Conservation (phyloP, 805 yeast species). For the Saturnispora zaruensis region DNA sequence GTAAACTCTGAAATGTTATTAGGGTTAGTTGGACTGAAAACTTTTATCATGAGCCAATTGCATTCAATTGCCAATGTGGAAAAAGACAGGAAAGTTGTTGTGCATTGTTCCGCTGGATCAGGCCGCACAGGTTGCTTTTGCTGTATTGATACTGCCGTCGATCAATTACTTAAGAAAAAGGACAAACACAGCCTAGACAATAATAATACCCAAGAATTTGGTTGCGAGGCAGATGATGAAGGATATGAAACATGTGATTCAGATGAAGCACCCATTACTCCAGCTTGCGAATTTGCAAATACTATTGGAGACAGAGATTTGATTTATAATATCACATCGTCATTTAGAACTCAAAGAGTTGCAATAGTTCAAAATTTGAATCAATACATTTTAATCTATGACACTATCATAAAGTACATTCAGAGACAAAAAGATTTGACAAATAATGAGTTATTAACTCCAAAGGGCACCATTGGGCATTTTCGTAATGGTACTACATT, state of each 20-base stretch:
- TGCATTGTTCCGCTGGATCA: constrained; percentile 96
- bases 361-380: constrained; percentile 53
- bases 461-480: not conserved
- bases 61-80: constrained; percentile 5
- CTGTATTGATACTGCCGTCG: constrained; percentile 53
- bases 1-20: constrained; percentile 49
- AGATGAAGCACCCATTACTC: constrained; percentile 3
- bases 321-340: constrained; percentile 38
- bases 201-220: not conserved
- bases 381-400: constrained; percentile 46
- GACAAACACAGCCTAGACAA: constrained; percentile 9
- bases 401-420: constrained; percentile 27
- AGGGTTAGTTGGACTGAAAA: constrained; percentile 37
- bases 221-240: constrained; percentile 11
- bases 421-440: constrained; percentile 12
- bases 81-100: constrained; percentile 43
- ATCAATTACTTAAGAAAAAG: constrained; percentile 23
- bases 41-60: constrained; percentile 17
- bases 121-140: constrained; percentile 92
- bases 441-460: not conserved
- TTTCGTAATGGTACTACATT: constrained; percentile 1
- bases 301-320: constrained; percentile 28
- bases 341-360: constrained; percentile 42
- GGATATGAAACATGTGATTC: not conserved
- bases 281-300: constrained; percentile 5